Evolutionary conservation across 75 land plant species (phyloP).

Genomic region (Chamaecyparis obtusa): DNA sequence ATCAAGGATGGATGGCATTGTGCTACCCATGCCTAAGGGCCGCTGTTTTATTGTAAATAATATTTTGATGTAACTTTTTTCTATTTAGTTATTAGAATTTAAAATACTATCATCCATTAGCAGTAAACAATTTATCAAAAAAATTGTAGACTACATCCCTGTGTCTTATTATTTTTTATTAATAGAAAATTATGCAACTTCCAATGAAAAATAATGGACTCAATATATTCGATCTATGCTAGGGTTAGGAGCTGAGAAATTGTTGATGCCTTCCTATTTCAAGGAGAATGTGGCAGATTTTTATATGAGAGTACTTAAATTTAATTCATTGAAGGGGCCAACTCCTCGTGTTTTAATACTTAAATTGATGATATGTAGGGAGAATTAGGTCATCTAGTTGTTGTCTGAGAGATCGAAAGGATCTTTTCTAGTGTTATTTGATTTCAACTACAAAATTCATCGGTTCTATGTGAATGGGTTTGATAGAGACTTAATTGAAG

Average conservation of each 20-base stretch:
- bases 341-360: background rate
- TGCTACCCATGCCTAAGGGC: background rate
- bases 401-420: background rate
- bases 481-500: background rate
- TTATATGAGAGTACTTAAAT: background rate
- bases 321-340: background rate
- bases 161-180: background rate
- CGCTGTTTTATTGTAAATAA: background rate
- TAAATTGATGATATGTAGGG: background rate
- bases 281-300: background rate
- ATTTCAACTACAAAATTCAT: background rate
- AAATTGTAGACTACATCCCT: background rate
- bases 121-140: background rate
- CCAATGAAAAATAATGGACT: background rate
- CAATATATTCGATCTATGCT: background rate
- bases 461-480: background rate
- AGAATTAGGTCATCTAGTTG: background rate
- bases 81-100: background rate
- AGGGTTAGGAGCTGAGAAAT: slow-evolving; percentile 3
- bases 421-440: background rate
- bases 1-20: background rate
- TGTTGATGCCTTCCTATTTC: background rate
- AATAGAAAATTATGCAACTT: background rate
- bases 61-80: background rate
- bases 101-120: background rate